Evolutionary conservation across 805 yeast species (phyloP).

Genomic region (Starmera quercuum): DNA sequence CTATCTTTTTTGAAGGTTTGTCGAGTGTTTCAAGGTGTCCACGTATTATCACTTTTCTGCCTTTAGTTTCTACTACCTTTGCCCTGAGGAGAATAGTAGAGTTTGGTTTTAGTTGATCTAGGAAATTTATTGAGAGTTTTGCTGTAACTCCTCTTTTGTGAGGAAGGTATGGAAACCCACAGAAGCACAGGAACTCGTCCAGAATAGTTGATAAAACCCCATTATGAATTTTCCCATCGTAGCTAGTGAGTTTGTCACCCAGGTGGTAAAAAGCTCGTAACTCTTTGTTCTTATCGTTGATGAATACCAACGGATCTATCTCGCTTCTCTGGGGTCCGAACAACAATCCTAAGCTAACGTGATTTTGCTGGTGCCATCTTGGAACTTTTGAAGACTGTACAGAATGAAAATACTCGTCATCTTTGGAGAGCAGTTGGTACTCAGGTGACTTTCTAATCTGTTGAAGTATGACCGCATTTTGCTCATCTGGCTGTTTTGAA

Average conservation of each 20-base stretch:
- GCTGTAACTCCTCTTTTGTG: conserved; percentile 88
- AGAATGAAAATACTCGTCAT: conserved; percentile 18
- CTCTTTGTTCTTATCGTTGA: conserved; percentile 41
- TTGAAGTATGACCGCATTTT: conserved; percentile 19
- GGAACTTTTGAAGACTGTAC: conserved; percentile 44
- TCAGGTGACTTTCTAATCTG: conserved; percentile 19
- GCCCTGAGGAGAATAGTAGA: conserved; percentile 63
- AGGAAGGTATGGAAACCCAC: conserved; percentile 82
- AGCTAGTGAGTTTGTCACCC: conserved; percentile 59
- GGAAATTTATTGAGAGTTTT: conserved; percentile 53
- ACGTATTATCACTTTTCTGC: conserved; percentile 74
- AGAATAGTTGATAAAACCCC: conserved; percentile 73
- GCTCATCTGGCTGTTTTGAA: conserved; percentile 13
- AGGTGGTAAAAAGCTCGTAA: conserved; percentile 62
- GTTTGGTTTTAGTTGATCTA: conserved; percentile 40
- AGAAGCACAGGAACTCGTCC: conserved; percentile 79
- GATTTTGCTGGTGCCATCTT: conserved; percentile 48
- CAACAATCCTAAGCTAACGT: conserved; percentile 66
- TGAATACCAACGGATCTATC: conserved; percentile 67
- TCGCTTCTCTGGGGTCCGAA: conserved; percentile 62
- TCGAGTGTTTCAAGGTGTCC: conserved; percentile 57
- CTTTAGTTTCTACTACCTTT: conserved; percentile 54
- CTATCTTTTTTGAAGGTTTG: conserved; percentile 33
- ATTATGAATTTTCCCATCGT: conserved; percentile 69
- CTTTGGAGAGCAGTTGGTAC: conserved; percentile 17